Percentiles rank a stretch among this genome's conserved stretches.
Conservation (phyloP, 306 rosid species). For the Pyrus betulifolia region DNA sequence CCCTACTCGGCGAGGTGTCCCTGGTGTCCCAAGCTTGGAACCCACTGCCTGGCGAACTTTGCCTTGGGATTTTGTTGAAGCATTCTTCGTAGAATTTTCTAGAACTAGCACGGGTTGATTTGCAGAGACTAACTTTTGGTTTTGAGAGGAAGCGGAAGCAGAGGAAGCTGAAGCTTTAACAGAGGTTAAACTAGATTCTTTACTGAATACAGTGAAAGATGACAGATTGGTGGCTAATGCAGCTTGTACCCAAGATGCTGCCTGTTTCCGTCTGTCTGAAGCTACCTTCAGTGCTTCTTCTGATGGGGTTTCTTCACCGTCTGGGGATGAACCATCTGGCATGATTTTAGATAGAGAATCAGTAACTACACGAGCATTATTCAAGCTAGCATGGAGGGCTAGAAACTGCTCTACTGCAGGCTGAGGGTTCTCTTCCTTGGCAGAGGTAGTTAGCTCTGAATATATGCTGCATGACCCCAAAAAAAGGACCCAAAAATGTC, state of each 20-base stretch:
- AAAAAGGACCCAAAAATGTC: slow-evolving; percentile 5
- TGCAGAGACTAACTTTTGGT: slow-evolving; percentile 42
- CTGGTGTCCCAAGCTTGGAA: slow-evolving; percentile 40
- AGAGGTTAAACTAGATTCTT: slow-evolving; percentile 38
- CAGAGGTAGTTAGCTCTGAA: slow-evolving; percentile 58
- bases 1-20: slow-evolving; percentile 43
- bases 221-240: slow-evolving; percentile 74
- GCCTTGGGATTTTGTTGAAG: slow-evolving; percentile 40
- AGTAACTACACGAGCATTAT: slow-evolving; percentile 40
- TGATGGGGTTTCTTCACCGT: slow-evolving; percentile 37
- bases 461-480: slow-evolving; percentile 43
- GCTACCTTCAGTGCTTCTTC: slow-evolving; percentile 65
- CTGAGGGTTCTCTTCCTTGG: slow-evolving; percentile 78
- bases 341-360: slow-evolving; percentile 54
- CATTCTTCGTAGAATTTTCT: slow-evolving; percentile 53
- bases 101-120: slow-evolving; percentile 56
- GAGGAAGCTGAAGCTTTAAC: slow-evolving; percentile 35
- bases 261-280: slow-evolving; percentile 50
- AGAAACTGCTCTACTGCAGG: slow-evolving; percentile 75
- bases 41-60: slow-evolving; percentile 38
- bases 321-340: slow-evolving; percentile 42
- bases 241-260: slow-evolving; percentile 86
- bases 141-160: slow-evolving; percentile 43
- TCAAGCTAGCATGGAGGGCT: slow-evolving; percentile 59
- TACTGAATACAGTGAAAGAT: slow-evolving; percentile 53